These are phyloP conservation scores for Castanopsis chinensis DNA, from an alignment of 306 rosid genomes.

Conservation along the genomic window DNA sequence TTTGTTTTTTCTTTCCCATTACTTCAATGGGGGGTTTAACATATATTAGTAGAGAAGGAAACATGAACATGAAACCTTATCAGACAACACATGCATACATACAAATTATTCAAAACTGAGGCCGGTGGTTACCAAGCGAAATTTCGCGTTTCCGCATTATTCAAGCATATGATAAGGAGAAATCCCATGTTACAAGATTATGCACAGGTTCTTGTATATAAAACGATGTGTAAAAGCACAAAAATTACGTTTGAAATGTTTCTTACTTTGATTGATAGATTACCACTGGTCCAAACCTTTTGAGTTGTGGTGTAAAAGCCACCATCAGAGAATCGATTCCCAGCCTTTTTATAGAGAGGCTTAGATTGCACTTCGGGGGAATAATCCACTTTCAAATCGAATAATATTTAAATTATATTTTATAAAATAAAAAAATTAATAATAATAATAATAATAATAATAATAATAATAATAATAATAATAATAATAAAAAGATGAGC, in stretches of 20 bases:
- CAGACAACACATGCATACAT: conserved; percentile 53
- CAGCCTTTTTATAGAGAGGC: conserved; percentile 18
- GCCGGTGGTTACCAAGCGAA: conserved; percentile 32
- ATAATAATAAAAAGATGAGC: no score
- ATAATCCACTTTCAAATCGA: not conserved
- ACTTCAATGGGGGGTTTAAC: not conserved
- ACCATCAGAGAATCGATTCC: conserved; percentile 44
- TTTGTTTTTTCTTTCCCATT: not conserved
- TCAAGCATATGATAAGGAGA: conserved; percentile 4
- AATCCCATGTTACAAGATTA: conserved; percentile 7
- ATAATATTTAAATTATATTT: not conserved
- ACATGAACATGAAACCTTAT: not conserved
- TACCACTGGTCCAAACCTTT: conserved; percentile 16
- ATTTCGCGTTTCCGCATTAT: conserved; percentile 37
- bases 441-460: no score
- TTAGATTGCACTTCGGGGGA: not conserved
- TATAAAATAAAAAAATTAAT: no score
- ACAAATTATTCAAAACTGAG: conserved; percentile 42
- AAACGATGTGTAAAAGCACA: conserved; percentile 8
- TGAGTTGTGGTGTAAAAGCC: conserved; percentile 27
- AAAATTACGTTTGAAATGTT: not conserved
- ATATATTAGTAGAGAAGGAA: not conserved
- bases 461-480: no score
- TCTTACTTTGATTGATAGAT: not conserved
- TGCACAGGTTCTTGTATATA: not conserved